Percentiles rank a stretch among this genome's conserved stretches.
phyloP scores from a whole-genome alignment of 495 filamentous ascomycete species.

The Xylaria castorea region DNA sequence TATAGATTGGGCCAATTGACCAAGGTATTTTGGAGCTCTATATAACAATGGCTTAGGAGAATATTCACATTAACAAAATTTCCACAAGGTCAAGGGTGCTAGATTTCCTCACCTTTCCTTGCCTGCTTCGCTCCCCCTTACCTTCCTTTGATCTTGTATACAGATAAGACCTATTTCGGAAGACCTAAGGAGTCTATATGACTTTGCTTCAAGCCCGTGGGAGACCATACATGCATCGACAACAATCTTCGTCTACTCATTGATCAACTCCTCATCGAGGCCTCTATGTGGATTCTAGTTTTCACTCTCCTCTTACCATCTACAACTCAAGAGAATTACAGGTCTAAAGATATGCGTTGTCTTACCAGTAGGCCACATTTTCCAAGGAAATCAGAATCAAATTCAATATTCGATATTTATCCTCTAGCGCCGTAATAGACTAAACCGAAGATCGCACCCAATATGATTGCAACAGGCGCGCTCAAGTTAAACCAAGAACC shows the following conservation, averaged over 20 bases:
- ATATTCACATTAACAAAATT: no score
- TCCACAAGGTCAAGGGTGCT: no score
- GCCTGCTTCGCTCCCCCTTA: no score
- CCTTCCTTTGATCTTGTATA: no score
- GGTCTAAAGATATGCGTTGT: neutral
- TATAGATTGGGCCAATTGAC: neutral
- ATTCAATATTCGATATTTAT: slow-evolving; percentile 23
- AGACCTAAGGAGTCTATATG: no score
- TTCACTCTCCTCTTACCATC: neutral
- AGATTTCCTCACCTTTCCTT: no score
- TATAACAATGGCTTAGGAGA: no score
- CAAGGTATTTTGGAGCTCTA: neutral
- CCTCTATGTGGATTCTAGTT: neutral
- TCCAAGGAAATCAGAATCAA: neutral
- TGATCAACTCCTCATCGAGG: neutral
- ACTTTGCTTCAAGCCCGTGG: no score
- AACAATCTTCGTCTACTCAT: neutral
- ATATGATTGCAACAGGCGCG: slow-evolving; percentile 67
- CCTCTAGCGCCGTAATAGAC: slow-evolving; percentile 66
- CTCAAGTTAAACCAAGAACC: slow-evolving; percentile 66
- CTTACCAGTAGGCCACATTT: neutral
- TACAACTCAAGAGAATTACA: neutral
- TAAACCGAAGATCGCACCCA: slow-evolving; percentile 70
- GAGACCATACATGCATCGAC: neutral
- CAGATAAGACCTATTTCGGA: no score